Evolutionary conservation across 257 asterid species (phyloP).

Genomic region (Phtheirospermum japonicum): DNA sequence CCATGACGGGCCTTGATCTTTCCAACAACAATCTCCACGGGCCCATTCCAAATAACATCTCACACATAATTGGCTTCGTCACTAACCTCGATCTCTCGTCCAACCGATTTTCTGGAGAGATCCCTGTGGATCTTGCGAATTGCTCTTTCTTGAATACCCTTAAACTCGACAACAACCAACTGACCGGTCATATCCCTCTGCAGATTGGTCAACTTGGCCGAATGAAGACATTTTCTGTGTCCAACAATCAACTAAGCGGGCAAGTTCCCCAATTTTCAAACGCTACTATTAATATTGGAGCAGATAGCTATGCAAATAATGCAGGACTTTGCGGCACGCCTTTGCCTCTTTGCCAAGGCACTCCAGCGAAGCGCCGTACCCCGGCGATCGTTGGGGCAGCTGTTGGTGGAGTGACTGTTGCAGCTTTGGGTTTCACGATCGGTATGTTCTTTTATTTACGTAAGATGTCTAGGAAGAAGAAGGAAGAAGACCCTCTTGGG

Average conservation of each 20-base stretch:
- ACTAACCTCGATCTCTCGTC: conserved; percentile 72
- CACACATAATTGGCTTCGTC: conserved; percentile 35
- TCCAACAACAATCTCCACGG: conserved; percentile 62
- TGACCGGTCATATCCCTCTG: conserved; percentile 46
- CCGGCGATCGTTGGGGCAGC: conserved; percentile 37
- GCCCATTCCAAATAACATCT: conserved; percentile 51
- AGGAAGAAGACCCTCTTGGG: conserved; percentile 47
- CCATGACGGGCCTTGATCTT: conserved; percentile 78
- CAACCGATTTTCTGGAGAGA: conserved; percentile 60
- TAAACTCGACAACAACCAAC: conserved; percentile 55
- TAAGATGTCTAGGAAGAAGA: conserved; percentile 39
- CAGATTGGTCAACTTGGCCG: conserved; percentile 40
- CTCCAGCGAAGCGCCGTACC: conserved; percentile 23
- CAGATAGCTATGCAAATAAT: conserved; percentile 36
- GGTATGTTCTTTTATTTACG: conserved; percentile 35
- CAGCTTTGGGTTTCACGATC: conserved; percentile 31
- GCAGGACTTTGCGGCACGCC: conserved; percentile 46
- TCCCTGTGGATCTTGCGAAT: conserved; percentile 54
- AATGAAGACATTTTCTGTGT: conserved; percentile 33
- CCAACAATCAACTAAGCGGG: conserved; percentile 40
- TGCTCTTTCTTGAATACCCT: conserved; percentile 54
- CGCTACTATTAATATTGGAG: conserved; percentile 3
- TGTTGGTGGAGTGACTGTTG: conserved; percentile 39
- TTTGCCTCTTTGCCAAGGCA: conserved; percentile 29
- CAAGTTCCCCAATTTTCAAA: conserved; percentile 33